Base-by-base conservation (phyloP, 1,284 basidiomycete species). In the Ustilago curta region DNA sequence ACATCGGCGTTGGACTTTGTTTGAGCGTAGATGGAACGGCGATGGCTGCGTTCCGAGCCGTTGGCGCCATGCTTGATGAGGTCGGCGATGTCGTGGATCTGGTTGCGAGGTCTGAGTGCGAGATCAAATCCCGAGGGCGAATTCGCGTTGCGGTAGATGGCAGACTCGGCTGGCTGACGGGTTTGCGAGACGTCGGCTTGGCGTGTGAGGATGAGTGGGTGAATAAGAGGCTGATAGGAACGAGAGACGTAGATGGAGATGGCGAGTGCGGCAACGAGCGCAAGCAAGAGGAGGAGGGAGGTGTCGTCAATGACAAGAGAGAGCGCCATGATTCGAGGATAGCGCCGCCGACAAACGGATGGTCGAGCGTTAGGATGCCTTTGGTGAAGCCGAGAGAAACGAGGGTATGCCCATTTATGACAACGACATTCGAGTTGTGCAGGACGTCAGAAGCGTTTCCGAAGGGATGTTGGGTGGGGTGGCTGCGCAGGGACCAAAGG, bases 71-170 rank as follows among this genome's bases (percentile, higher is more conserved):
- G 40, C 37, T 59, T 61, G 49, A 82, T 49, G 31, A 81, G 72
- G n/a, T 70, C 65, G 6, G 69, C 59, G 4, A 83, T 57, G 35
- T 80, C 67, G 21, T 75, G 67, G 40, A 76, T 57, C 32, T 73
- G 60, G 53, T 70, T 73, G 3, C 72, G 43, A 4, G 82, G 83
- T 32, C 76, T 60, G 9, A 74, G 56, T 4, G 83, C 81, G 25
- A 84, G 75, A 40, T 83, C 78, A 49, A 84, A 81, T 35, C 82
- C 82, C 6, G 73, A 14, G 8, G 82, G 83, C 2, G 83, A 75
- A 70, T 84, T 84, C 40, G 81, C 76, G 45, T 83, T 84, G 49
- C 83, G 75, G 54, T 82, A 84, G 44, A 79, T 70, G 37, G 83
- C 68, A 18, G 83, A 84, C 55, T 84, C 76, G 37, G 53, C 54